Conservation (phyloP, 192 early-diverging fungal species). For the Coemansia sp. region DNA sequence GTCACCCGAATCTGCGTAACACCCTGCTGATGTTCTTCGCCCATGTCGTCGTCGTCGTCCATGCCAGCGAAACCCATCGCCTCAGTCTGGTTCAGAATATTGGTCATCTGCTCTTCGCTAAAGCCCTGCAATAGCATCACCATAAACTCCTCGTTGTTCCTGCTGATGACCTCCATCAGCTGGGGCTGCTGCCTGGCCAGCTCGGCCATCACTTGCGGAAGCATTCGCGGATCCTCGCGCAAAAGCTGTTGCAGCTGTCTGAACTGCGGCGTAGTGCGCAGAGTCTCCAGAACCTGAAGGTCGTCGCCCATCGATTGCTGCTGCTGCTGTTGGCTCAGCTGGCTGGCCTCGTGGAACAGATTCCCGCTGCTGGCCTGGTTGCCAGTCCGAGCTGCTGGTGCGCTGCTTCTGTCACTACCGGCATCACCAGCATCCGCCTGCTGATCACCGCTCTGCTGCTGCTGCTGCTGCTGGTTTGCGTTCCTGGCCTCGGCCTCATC, state of each 20-base stretch:
- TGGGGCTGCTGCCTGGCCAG: conserved; percentile 84
- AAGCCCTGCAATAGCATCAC: conserved; percentile 63
- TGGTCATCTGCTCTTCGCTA: conserved; percentile 37
- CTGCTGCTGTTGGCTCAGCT: conserved; percentile 38
- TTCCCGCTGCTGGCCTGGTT: conserved; percentile 29
- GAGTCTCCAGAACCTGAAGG: conserved; percentile 38
- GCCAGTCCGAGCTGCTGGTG: not conserved
- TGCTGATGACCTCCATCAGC: conserved; percentile 74
- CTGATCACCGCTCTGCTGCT: not conserved
- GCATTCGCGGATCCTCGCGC: conserved; percentile 79
- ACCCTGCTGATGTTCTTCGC: conserved; percentile 46
- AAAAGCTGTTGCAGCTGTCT: conserved; percentile 88
- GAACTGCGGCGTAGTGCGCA: conserved; percentile 86
- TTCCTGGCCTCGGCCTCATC: conserved; percentile 34
- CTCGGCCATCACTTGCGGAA: conserved; percentile 84
- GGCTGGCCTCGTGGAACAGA: conserved; percentile 64
- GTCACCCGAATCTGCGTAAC: conserved; percentile 73
- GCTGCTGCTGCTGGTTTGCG: conserved; percentile 21
- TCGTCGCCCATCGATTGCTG: conserved; percentile 17
- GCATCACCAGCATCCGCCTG: conserved; percentile 18
- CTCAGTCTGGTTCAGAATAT: conserved; percentile 27
- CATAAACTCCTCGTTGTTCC: conserved; percentile 80
- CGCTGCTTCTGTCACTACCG: not conserved
- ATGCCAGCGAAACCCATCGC: conserved; percentile 32
- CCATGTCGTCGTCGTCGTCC: conserved; percentile 63